A percentile compares a stretch with the other conserved stretches of the same genome.
phyloP scores from a whole-genome alignment of 1,284 basidiomycete species.

The Athelia sp. region DNA sequence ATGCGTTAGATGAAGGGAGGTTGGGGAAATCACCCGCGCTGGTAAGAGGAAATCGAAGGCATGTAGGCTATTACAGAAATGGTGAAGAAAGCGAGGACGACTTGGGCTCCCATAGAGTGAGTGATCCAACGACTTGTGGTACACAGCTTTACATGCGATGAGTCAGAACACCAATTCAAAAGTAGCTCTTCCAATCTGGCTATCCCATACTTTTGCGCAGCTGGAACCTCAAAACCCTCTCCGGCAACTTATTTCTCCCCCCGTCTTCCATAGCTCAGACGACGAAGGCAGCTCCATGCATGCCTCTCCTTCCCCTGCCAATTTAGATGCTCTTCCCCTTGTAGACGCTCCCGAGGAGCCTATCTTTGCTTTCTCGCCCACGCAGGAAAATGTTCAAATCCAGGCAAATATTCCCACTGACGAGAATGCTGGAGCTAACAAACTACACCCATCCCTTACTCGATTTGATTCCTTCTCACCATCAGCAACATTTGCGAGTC shows the following conservation, averaged over 20 bases:
- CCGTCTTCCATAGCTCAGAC: neutral
- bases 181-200: constrained; percentile 39
- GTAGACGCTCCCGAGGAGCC: neutral
- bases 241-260: constrained; percentile 30
- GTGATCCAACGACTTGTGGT: neutral
- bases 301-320: neutral
- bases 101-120: too few relatives aligned
- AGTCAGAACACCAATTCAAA: neutral
- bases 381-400: too few relatives aligned
- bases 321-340: neutral
- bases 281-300: neutral
- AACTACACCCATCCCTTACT: too few relatives aligned
- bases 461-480: too few relatives aligned
- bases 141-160: neutral
- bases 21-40: constrained; percentile 37
- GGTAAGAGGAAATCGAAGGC: constrained; percentile 31
- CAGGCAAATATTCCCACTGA: neutral
- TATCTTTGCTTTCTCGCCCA: constrained; percentile 1
- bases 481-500: too few relatives aligned
- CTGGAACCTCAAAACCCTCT: constrained; percentile 40
- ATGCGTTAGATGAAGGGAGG: constrained; percentile 22
- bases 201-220: constrained; percentile 35
- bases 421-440: constrained; percentile 9
- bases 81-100: neutral
- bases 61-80: neutral